Conservation (phyloP, 2,329 filamentous ascomycete species). For the Arthrobotrys megalospora region DNA sequence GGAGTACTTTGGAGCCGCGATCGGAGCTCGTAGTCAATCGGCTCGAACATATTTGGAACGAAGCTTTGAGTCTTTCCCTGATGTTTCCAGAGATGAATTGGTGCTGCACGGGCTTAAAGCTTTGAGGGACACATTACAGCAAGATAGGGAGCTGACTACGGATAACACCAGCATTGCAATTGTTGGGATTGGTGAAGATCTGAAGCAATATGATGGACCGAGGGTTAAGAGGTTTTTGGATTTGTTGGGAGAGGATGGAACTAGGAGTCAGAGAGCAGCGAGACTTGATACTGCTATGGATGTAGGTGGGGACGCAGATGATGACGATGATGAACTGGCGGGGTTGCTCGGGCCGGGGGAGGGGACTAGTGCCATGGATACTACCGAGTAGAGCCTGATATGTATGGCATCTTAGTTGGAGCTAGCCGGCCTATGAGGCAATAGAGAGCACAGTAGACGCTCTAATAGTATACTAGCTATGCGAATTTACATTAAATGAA, state of each 20-base stretch:
- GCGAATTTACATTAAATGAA: conserved; percentile 16
- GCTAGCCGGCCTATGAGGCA: neutral
- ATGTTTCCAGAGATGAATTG: conserved; percentile 84
- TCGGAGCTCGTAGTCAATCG: conserved; percentile 97
- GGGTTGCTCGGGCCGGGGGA: conserved; percentile 70
- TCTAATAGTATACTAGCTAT: conserved; percentile 7
- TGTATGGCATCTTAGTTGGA: conserved; percentile 28
- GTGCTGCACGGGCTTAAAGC: conserved; percentile 91
- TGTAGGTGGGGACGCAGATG: conserved; percentile 68
- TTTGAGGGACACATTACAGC: conserved; percentile 93
- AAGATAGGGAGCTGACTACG: conserved; percentile 97
- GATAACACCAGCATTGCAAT: conserved; percentile 96
- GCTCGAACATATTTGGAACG: conserved; percentile 96
- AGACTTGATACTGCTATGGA: conserved; percentile 65
- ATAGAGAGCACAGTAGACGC: neutral
- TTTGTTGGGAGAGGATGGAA: conserved; percentile 72
- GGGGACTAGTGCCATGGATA: conserved; percentile 63
- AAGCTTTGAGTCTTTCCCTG: conserved; percentile 86
- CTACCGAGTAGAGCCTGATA: conserved; percentile 63
- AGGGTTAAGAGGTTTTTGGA: conserved; percentile 90
- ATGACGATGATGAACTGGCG: conserved; percentile 67
- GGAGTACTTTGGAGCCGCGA: conserved; percentile 96
- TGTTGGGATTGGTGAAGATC: conserved; percentile 73
- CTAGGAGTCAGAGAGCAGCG: conserved; percentile 70
- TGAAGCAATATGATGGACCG: conserved; percentile 87